Base-by-base conservation (phyloP, 1,284 basidiomycete genomes). In the Malassezia dermatis region DNA sequence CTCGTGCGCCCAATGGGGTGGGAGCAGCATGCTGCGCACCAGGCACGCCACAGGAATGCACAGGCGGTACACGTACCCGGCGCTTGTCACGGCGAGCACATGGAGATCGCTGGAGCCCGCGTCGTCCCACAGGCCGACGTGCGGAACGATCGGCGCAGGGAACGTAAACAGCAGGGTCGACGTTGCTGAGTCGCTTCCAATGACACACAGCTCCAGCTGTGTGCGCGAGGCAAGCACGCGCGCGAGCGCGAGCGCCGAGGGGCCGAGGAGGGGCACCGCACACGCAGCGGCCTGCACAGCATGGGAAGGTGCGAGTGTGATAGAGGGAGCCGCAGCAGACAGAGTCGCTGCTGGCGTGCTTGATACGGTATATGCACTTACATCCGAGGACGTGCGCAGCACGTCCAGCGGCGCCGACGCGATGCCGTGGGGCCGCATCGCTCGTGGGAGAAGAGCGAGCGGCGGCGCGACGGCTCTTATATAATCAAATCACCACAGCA, bases 21-120 rank as follows among this genome's bases (percentile, higher is more conserved):
- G 46, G 3, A 65, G 40, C 15, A 50, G 41, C 3, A 53, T 12
- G 10, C 61, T 58, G 34, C 62, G 61, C 43, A 69, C 58, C 19
- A 66, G 52, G 28, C 52, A 24, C 4, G 63, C 60, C 6, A 62
- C 43, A 1, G 59, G 53, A 28, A 69, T 60, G 12, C 44, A 42
- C 17, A 69, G 62, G 42, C 64, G 62, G 41, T 64, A 65, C 32
- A 69, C 53, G 32, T 57, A 62, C 17, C 65, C 67, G 4, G 62
- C 60, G 6, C 53, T 54, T 0, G 67, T 65, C 42, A 64, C 57
- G 17, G 59, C 65, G 23, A 67, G 45, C n/a, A 69, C 44, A 47
- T 63, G 56, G 8, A 69, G 53, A 28, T 52, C 41, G 40, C 55
- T 56, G 4, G 60, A 53, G 12, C 48, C 27, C 0, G 50, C 53